Evolutionary conservation across 345 rosid genomes (phyloP), one percentile per base, ranked within the genome.

Genomic region (Salix purpurea): DNA sequence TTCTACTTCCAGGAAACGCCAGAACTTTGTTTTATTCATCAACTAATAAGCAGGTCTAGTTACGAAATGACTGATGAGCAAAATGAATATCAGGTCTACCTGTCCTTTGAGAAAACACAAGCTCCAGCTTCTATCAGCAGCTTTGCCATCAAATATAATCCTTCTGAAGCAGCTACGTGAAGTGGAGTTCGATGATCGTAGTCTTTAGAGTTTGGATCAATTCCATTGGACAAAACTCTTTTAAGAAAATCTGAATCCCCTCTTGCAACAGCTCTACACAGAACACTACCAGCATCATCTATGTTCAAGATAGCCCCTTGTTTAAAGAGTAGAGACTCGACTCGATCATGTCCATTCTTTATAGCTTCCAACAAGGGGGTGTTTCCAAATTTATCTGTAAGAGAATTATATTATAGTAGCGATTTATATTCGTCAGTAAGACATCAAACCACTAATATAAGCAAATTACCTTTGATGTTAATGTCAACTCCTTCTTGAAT

Each of bases 131-230:
- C 91, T 75, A 92, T 79, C 39, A 96, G 82, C 85, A 91, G 74
- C 79, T 89, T 91, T 70, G 96, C 93, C 90, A 92, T 91, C 73
- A 89, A 64, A 86, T 74, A 84, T 74, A 90, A 79, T 32, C 97
- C 99, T 85, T 94, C 97, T 46, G 99, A 92, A 72, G 95, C 90
- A 67, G 98, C 98, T 11, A 92, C 79, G 77, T 96, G 98, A 83
- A 96, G 98, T 16, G 98, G 94, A 13, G 98, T 94, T 76, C 96
- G 87, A 34, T 90, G 96, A 75, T 96, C 94, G 64, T 93, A 96
- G 83, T 96, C 97, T 81, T 80, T 90, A 46, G 91, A 85, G 86
- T 96, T 91, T 4, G 99, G 98, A 73, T 96, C 90, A 28, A 91
- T 75, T 36, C 98, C 97, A 74, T 76, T 76, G 67, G 90, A 83